Conservation (phyloP, 371 early-diverging fungal genomes). For the Globomyces sp. region DNA sequence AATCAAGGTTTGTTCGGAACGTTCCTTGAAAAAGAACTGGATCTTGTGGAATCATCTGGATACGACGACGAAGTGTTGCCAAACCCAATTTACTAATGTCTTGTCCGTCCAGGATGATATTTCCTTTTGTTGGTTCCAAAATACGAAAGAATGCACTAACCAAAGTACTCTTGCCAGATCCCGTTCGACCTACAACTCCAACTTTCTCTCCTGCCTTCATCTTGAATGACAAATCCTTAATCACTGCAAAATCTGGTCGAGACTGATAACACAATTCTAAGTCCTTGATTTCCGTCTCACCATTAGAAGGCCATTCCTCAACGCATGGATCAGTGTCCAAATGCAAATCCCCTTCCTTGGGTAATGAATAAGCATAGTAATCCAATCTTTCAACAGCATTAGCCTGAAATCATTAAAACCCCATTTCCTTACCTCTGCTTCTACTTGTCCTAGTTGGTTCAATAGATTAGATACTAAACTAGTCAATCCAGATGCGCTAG, state of each 20-base stretch:
- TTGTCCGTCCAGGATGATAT: constrained; percentile 70
- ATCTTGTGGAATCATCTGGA: constrained; percentile 61
- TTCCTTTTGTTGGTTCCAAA: constrained; percentile 75
- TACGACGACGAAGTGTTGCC: constrained; percentile 60
- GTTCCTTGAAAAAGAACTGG: constrained; percentile 52
- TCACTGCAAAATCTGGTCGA: constrained; percentile 23
- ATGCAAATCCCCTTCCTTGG: constrained; percentile 12
- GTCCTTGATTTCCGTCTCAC: constrained; percentile 22
- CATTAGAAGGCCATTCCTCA: constrained; percentile 22
- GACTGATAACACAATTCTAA: constrained; percentile 26
- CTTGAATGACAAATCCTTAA: constrained; percentile 22
- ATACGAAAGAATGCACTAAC: constrained; percentile 86
- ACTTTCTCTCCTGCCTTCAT: constrained; percentile 32
- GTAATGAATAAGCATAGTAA: constrained; percentile 67
- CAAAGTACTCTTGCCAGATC: constrained; percentile 90
- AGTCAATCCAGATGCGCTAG: not conserved
- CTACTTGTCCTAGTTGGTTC: not conserved
- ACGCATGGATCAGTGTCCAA: not conserved
- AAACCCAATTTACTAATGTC: constrained; percentile 74
- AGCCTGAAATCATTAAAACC: too few relatives aligned
- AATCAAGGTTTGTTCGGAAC: constrained; percentile 51
- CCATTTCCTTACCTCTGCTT: constrained; percentile 8
- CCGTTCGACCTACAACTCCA: constrained; percentile 77
- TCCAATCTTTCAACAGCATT: constrained; percentile 71
- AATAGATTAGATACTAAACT: not conserved